Percentiles rank a stretch among this genome's conserved stretches.
Evolutionary conservation across 169 alveolate species (phyloP).

Genomic region (Plasmodium fragile): DNA sequence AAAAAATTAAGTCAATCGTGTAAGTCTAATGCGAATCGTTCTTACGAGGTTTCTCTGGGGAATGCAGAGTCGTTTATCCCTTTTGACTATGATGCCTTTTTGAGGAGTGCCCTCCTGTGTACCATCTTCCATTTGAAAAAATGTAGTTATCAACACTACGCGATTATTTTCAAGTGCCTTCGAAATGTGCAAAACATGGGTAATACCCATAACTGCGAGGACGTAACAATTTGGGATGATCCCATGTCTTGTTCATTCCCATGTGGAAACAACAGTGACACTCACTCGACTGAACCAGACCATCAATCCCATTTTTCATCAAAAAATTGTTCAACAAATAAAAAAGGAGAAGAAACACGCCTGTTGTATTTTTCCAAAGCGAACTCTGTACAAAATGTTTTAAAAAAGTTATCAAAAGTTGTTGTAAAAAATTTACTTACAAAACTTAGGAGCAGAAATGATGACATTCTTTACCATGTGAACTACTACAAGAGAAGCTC

Average conservation of each 20-base stretch:
- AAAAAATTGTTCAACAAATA: background rate
- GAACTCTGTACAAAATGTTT: background rate
- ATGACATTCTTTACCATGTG: background rate
- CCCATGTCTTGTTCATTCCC: background rate
- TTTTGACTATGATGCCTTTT: constrained; percentile 38
- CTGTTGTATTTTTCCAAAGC: background rate
- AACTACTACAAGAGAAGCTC: constrained; percentile 6
- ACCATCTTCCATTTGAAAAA: constrained; percentile 34
- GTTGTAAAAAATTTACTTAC: constrained; percentile 18
- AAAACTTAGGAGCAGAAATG: constrained; percentile 27
- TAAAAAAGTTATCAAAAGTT: constrained; percentile 39
- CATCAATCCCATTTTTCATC: background rate
- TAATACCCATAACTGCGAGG: background rate
- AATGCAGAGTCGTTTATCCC: background rate
- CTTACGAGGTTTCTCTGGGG: background rate
- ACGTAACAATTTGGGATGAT: background rate
- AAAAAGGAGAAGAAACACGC: background rate
- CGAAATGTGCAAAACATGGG: constrained; percentile 41
- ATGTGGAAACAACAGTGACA: background rate
- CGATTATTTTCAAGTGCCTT: constrained; percentile 49
- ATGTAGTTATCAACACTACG: constrained; percentile 63
- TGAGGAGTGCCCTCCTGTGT: constrained; percentile 36
- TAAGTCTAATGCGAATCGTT: background rate
- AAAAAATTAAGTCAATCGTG: constrained; percentile 46
- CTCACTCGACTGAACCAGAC: background rate